Conservation (phyloP, 2,329 filamentous ascomycete species). For the Cytospora piceicola region DNA sequence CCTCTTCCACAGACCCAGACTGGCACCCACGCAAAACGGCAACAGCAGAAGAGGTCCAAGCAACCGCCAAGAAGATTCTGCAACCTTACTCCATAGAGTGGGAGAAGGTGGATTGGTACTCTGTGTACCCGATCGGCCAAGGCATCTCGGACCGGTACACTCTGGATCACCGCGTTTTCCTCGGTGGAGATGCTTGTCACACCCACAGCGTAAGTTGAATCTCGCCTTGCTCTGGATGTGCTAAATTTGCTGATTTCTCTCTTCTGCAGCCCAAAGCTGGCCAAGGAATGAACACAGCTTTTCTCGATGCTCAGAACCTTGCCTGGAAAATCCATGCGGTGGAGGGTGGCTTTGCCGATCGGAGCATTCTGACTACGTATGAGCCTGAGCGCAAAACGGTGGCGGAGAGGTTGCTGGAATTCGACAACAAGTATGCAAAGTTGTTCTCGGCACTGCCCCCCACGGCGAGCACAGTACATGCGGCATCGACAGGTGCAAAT, state of each 20-base stretch:
- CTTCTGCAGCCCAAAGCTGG: constrained; percentile 70
- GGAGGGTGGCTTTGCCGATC: constrained; percentile 77
- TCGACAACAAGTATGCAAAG: constrained; percentile 88
- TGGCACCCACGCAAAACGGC: constrained; percentile 66
- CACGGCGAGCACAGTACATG: constrained; percentile 71
- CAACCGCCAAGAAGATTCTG: constrained; percentile 66
- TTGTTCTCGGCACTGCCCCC: constrained; percentile 82
- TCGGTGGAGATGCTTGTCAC: constrained; percentile 79
- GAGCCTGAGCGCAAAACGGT: constrained; percentile 83
- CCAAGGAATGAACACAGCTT: constrained; percentile 81
- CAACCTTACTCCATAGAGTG: constrained; percentile 70
- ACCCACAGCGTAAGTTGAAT: constrained; percentile 67
- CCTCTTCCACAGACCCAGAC: constrained; percentile 63
- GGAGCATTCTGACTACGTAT: constrained; percentile 79
- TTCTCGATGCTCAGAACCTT: constrained; percentile 82
- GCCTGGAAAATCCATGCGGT: constrained; percentile 97
- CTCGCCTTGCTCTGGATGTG: neutral
- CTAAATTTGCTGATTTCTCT: neutral
- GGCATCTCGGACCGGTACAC: constrained; percentile 72
- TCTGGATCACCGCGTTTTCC: constrained; percentile 70
- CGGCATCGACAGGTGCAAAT: constrained; percentile 54
- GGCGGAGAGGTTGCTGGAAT: constrained; percentile 81
- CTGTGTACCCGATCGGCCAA: constrained; percentile 77
- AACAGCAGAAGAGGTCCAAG: constrained; percentile 65
- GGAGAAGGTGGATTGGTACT: constrained; percentile 73